Evolutionary conservation across 208 protist species (phyloP).

Genomic region (Herpetomonas tarakana): DNA sequence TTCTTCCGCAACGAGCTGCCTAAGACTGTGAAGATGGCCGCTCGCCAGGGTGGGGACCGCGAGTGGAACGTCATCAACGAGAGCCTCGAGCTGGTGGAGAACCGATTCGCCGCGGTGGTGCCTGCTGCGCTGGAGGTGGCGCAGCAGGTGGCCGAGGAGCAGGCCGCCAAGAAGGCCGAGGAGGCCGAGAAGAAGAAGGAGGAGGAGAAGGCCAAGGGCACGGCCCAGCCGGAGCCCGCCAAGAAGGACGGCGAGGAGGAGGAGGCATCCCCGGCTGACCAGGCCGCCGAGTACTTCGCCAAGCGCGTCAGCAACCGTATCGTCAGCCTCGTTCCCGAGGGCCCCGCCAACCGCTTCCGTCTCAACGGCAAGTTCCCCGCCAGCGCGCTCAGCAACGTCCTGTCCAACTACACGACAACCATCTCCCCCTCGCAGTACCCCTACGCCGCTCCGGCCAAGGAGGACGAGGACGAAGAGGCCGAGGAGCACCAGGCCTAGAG

Average conservation of each 20-base stretch:
- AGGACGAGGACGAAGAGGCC: constrained; percentile 1
- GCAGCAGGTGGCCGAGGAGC: constrained; percentile 11
- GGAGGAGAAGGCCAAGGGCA: background rate
- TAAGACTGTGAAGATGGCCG: constrained; percentile 19
- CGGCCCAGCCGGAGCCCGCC: background rate
- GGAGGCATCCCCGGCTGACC: background rate
- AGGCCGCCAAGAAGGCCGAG: constrained; percentile 17
- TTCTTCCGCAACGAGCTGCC: constrained; percentile 21
- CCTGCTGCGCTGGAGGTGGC: constrained; percentile 5
- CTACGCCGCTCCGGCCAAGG: constrained; percentile 4
- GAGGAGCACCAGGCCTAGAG: background rate
- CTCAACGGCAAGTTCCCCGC: constrained; percentile 40
- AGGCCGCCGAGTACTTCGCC: constrained; percentile 18
- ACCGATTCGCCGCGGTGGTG: constrained; percentile 12
- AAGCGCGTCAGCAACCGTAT: constrained; percentile 26
- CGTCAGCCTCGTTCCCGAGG: constrained; percentile 20
- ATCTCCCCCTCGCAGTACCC: constrained; percentile 7
- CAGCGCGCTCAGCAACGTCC: constrained; percentile 38
- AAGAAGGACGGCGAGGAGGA: constrained; percentile 9
- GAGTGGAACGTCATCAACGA: constrained; percentile 33
- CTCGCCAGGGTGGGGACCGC: constrained; percentile 15
- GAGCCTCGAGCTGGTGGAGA: constrained; percentile 14
- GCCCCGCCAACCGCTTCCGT: constrained; percentile 18
- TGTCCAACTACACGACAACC: constrained; percentile 25
- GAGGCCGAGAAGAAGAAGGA: constrained; percentile 17